A percentile compares a stretch with the other conserved stretches of the same genome.
These are phyloP conservation scores for Lotmaria passim DNA, from an alignment of 208 protist genomes.

Conservation along the genomic window DNA sequence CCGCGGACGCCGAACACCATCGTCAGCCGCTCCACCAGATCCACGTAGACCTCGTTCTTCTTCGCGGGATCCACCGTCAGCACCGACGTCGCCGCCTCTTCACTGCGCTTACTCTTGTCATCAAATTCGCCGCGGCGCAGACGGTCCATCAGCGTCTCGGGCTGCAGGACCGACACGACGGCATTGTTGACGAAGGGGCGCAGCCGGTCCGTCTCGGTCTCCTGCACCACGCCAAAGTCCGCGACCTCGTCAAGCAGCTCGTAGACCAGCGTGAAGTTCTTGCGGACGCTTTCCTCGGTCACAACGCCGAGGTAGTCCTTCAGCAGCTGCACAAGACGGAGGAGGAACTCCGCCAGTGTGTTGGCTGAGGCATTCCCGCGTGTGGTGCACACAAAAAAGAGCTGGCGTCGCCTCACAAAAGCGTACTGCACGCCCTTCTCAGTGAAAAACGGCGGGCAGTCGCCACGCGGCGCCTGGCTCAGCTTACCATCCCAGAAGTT, in stretches of 20 bases:
- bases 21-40: conserved; percentile 87
- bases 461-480: conserved; percentile 50
- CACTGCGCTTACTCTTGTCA: conserved; percentile 39
- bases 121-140: conserved; percentile 37
- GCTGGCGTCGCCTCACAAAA: conserved; percentile 63
- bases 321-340: conserved; percentile 69
- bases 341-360: conserved; percentile 76
- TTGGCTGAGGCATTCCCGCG: conserved; percentile 73
- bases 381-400: conserved; percentile 90
- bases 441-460: conserved; percentile 63
- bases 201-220: conserved; percentile 75
- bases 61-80: conserved; percentile 29
- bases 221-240: conserved; percentile 88
- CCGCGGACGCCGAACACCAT: conserved; percentile 73
- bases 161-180: conserved; percentile 7
- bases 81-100: conserved; percentile 53
- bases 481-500: conserved; percentile 56
- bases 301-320: conserved; percentile 90
- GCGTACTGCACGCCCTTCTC: conserved; percentile 87
- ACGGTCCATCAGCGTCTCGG: conserved; percentile 42
- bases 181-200: conserved; percentile 80
- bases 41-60: conserved; percentile 92
- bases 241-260: conserved; percentile 93
- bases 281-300: conserved; percentile 82
- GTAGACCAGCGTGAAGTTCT: conserved; percentile 93